Conservation (phyloP, 2,329 filamentous ascomycete genomes). For the Monilinia vaccinii-corymbosi region DNA sequence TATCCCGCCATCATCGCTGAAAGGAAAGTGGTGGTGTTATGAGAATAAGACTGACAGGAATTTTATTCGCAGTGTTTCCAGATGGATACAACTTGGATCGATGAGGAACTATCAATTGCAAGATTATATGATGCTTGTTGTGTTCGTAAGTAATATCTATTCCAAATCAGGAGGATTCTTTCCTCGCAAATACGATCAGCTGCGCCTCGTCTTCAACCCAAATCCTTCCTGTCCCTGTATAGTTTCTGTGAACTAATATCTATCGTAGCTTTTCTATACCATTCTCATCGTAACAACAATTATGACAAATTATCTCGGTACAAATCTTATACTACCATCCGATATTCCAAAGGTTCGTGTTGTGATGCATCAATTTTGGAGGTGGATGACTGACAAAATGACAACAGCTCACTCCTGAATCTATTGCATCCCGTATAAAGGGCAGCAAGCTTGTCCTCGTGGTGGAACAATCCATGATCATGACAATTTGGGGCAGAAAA, state of each 20-base stretch:
- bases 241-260: not conserved
- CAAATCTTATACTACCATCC: slow-evolving; percentile 47
- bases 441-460: slow-evolving; percentile 56
- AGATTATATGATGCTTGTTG: slow-evolving; percentile 46
- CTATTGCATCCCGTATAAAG: slow-evolving; percentile 20
- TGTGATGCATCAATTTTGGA: not conserved
- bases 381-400: not conserved
- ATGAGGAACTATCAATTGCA: slow-evolving; percentile 43
- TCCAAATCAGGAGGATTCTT: not conserved
- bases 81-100: slow-evolving; percentile 35
- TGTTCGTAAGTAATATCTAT: slow-evolving; percentile 34
- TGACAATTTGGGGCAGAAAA: slow-evolving; percentile 49
- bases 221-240: not conserved
- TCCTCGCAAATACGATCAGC: not conserved
- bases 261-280: slow-evolving; percentile 39
- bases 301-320: slow-evolving; percentile 45
- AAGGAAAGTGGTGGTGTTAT: not conserved
- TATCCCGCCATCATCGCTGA: too few species aligned
- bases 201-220: not conserved
- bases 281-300: slow-evolving; percentile 46
- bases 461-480: slow-evolving; percentile 52
- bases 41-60: not conserved
- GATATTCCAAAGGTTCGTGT: slow-evolving; percentile 28
- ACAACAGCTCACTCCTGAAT: slow-evolving; percentile 35
- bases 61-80: slow-evolving; percentile 29